Evolutionary conservation across 345 rosid genomes (phyloP), one percentile per base, ranked within the genome.

Genomic region (Dipteronia dyeriana): DNA sequence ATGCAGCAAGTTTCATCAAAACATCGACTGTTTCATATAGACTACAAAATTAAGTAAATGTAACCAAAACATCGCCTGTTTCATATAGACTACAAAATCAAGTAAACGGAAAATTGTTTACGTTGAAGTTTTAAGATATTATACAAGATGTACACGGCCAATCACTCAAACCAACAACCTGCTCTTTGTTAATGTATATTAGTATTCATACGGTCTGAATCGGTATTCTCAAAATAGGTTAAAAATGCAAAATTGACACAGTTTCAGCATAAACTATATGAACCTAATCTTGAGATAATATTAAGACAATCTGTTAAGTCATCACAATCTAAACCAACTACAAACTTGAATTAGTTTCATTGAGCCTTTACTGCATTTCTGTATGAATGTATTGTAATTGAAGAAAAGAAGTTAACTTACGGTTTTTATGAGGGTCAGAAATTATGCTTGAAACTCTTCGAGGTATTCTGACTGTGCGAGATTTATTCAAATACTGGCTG

Each of bases 1-100:
- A 80, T 70, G 93, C 89, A 61, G 99, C 95, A 84, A 95, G 90
- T 83, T 93, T 92, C 86, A 91, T 77, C 76, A 93, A 89, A 79
- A 83, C 85, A 41, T 86, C 81, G 23, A 85, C 88, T 87, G 86
- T 31, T 76, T 41, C 76, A 61, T 68, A 74, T 41, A 25, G 11
- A 75, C 8, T 43, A 60, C 45, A 23, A 59, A 53, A 16, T 12
- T 5, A 43, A 68, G 16, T 72, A 51, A 68, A 23, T n/a, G n/a
- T n/a, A n/a, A n/a, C n/a, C 76, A 93, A 89, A 79, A 83, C 85
- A 41, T 86, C 81, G 23, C 86, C 88, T 87, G 86, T 31, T 76
- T 41, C 76, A 61, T 68, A 74, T 41, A 25, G 11, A 75, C 8
- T 43, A 60, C 45, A 23, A 59, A 53, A 16, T 12, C 3, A 43